Base-by-base conservation (phyloP, 2,329 filamentous ascomycete species). In the Aspergillus terreus region DNA sequence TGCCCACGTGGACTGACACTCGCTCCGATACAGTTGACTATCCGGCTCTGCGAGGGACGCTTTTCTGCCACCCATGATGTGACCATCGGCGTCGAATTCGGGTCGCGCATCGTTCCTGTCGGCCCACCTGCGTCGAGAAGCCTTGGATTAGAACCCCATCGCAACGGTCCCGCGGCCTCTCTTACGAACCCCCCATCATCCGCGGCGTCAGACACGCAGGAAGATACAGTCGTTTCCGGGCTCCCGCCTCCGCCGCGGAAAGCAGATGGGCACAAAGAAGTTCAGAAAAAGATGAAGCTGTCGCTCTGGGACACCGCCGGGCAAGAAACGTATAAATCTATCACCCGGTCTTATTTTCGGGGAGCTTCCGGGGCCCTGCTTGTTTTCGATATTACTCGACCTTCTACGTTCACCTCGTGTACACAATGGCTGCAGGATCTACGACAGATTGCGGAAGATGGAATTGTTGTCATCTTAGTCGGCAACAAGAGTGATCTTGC, bases 271-370 rank as follows among this genome's bases (percentile, higher is more conserved):
- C 40, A 58, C 60, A 63, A 69, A 58, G 63, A 68, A 36, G 58
- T 61, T 41, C 81, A 84, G 61, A 83, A 83, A 84, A 87, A 92
- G 75, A 96, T 96, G 91, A 96, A 96, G 74, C 81, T 96, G 4
- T 90, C 86, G 42, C 78, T 97, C 10, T 97, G 92, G 92, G 92
- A 96, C 68, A 97, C 92, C 1, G 92, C 92, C 14, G 92, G 92
- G 23, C 92, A 97, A 71, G 92, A 97, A 76, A 96, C 91, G 11
- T 97, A 97, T 78, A 96, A 96, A 71, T 92, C 88, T 42, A 94
- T 97, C 53, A 97, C 92, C 7, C 81, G 92, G 49, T 94, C 88
- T 55, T 96, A 96, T 76, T 96, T 96, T 73, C 87, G 92, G 48
- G 92, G 91, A 63, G 85, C 86, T 36, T 84, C 81, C 0, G 86